Conservation (phyloP, 257 asterid genomes). For the Solanum pimpinellifolium region DNA sequence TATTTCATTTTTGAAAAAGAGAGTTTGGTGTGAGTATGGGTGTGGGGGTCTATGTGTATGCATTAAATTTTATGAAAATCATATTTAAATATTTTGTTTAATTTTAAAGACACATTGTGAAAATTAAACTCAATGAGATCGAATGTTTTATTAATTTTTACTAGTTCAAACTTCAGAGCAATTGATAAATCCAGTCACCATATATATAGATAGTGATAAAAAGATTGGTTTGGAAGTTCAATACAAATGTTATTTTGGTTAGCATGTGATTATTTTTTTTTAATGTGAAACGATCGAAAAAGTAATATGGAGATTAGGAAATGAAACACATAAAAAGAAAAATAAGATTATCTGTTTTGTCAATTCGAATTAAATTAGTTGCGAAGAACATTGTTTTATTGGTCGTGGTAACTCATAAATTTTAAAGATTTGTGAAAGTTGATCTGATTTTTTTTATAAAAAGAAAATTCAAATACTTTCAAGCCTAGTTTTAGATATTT, state of each 20-base stretch:
- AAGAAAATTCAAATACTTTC: too few relatives aligned
- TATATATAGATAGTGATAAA: not conserved
- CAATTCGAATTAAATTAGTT: too few relatives aligned
- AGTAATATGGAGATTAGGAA: not conserved
- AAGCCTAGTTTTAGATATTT: not conserved
- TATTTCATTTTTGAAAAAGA: not conserved
- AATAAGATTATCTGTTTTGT: too few relatives aligned
- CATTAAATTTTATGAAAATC: not conserved
- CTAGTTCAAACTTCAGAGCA: not conserved
- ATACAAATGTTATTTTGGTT: not conserved
- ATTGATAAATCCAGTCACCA: not conserved
- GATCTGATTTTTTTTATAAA: too few relatives aligned
- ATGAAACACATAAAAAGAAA: not conserved
- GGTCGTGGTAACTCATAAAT: too few relatives aligned
- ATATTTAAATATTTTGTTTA: not conserved
- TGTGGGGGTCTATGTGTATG: not conserved
- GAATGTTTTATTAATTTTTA: not conserved
- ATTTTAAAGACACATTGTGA: not conserved
- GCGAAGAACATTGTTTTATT: not conserved
- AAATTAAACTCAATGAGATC: not conserved
- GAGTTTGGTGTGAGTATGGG: not conserved
- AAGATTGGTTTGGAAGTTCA: not conserved
- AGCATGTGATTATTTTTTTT: not conserved
- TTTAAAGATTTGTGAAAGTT: not conserved
- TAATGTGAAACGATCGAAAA: not conserved